A percentile compares a stretch with the other conserved stretches of the same genome.
phyloP scores from a whole-genome alignment of 1,284 basidiomycete genomes.

The Malassezia arunalokei region DNA sequence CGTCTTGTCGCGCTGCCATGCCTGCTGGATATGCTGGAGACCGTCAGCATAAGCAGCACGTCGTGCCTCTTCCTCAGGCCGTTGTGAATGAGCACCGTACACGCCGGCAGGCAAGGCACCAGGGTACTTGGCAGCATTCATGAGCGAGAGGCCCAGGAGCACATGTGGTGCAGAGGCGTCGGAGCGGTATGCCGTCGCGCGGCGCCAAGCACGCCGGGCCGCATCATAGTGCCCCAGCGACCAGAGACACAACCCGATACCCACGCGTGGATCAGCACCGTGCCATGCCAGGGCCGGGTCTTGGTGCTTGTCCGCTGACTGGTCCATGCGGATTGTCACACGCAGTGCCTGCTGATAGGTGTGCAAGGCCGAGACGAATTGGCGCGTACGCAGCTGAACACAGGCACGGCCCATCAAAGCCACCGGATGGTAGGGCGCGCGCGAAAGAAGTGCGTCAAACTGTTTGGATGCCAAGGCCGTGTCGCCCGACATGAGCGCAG shows the following conservation, averaged over 20 bases:
- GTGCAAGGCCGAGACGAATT: slow-evolving; percentile 29
- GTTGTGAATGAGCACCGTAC: slow-evolving; percentile 27
- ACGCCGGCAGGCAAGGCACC: slow-evolving; percentile 23
- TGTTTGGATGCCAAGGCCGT: slow-evolving; percentile 23
- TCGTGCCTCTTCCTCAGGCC: slow-evolving; percentile 32
- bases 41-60: slow-evolving; percentile 36
- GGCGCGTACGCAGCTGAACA: slow-evolving; percentile 31
- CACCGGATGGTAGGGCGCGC: slow-evolving; percentile 24
- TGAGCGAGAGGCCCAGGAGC: slow-evolving; percentile 36
- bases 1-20: slow-evolving; percentile 41
- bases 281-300: slow-evolving; percentile 20
- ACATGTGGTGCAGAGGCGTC: slow-evolving; percentile 26
- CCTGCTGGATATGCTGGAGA: slow-evolving; percentile 29
- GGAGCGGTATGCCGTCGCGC: slow-evolving; percentile 26
- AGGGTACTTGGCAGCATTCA: slow-evolving; percentile 32
- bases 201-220: slow-evolving; percentile 39
- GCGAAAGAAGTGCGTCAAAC: slow-evolving; percentile 26
- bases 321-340: slow-evolving; percentile 24
- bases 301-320: slow-evolving; percentile 19
- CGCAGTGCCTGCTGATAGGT: slow-evolving; percentile 38
- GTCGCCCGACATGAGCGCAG: slow-evolving; percentile 24
- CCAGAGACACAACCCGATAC: slow-evolving; percentile 41
- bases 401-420: slow-evolving; percentile 41
- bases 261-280: slow-evolving; percentile 41
- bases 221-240: slow-evolving; percentile 34